Evolutionary conservation across 2,329 filamentous ascomycete species (phyloP).

Genomic region (Fonsecaea multimorphosa): DNA sequence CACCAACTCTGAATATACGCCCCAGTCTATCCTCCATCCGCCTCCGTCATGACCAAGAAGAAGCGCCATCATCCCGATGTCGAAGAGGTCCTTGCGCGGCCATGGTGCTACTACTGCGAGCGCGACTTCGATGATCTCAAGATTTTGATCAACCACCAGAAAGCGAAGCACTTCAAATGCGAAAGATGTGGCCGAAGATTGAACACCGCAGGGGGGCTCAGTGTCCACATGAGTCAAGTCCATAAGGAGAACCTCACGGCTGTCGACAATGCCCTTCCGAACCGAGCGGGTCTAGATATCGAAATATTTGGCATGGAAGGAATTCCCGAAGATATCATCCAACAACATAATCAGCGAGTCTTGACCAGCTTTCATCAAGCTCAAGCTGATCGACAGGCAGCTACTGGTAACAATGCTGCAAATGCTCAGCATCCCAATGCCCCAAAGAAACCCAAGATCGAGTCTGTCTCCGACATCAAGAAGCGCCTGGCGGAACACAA

Average conservation of each 20-base stretch:
- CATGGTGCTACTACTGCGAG: slow-evolving; percentile 99
- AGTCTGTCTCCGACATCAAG: slow-evolving; percentile 78
- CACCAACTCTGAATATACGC: neutral
- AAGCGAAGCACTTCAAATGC: slow-evolving; percentile 99
- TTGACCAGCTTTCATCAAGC: slow-evolving; percentile 83
- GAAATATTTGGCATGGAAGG: slow-evolving; percentile 99
- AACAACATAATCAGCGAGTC: slow-evolving; percentile 85
- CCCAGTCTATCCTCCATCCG: neutral
- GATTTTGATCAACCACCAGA: slow-evolving; percentile 95
- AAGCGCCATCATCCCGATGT: slow-evolving; percentile 84
- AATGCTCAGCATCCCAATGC: slow-evolving; percentile 58
- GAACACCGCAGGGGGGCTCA: slow-evolving; percentile 93
- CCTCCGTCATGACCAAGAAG: slow-evolving; percentile 78
- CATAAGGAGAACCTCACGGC: slow-evolving; percentile 89
- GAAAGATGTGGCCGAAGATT: slow-evolving; percentile 84
- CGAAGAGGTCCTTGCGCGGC: slow-evolving; percentile 83
- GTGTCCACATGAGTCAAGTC: slow-evolving; percentile 97
- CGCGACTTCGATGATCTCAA: slow-evolving; percentile 97
- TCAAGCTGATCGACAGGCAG: slow-evolving; percentile 79
- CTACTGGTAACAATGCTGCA: slow-evolving; percentile 81
- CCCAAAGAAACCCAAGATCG: slow-evolving; percentile 71
- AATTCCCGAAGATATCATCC: slow-evolving; percentile 82
- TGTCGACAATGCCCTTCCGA: slow-evolving; percentile 90
- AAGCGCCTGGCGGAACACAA: slow-evolving; percentile 78
- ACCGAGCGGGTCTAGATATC: slow-evolving; percentile 82